Conservation (phyloP, 495 filamentous ascomycete species). For the Penicillium salamii region DNA sequence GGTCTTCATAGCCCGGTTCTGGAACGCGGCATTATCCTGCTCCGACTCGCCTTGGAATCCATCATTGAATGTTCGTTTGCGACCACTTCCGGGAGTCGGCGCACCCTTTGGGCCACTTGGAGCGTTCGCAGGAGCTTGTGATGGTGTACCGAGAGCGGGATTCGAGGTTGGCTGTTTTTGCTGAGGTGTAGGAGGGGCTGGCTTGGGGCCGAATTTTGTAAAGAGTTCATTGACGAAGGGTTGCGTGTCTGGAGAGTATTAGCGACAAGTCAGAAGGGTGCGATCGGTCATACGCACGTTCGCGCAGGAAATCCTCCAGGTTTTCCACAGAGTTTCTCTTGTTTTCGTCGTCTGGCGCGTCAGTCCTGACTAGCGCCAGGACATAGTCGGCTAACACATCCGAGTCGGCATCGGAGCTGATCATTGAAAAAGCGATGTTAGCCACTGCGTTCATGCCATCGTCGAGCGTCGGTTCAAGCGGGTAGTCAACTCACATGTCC, state of each 20-base stretch:
- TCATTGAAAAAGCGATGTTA: slow-evolving; percentile 6
- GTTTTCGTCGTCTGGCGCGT: slow-evolving; percentile 71
- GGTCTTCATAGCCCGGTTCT: slow-evolving; percentile 67
- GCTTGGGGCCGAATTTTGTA: slow-evolving; percentile 59
- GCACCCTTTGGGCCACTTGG: slow-evolving; percentile 34
- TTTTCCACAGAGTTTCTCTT: slow-evolving; percentile 71
- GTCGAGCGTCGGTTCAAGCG: not conserved
- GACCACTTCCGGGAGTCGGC: slow-evolving; percentile 21
- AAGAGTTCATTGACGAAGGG: slow-evolving; percentile 88
- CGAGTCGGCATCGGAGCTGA: slow-evolving; percentile 87
- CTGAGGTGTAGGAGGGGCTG: slow-evolving; percentile 35
- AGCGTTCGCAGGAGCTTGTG: slow-evolving; percentile 32
- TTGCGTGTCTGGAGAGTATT: slow-evolving; percentile 54
- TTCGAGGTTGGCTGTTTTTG: slow-evolving; percentile 41
- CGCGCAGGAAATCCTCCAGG: slow-evolving; percentile 83
- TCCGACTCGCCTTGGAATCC: slow-evolving; percentile 53
- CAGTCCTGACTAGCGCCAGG: slow-evolving; percentile 79
- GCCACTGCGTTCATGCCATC: not conserved
- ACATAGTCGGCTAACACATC: slow-evolving; percentile 97
- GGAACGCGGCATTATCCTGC: slow-evolving; percentile 34
- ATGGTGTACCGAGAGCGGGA: slow-evolving; percentile 42
- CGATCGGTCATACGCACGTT: slow-evolving; percentile 54
- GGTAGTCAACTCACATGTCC: slow-evolving; percentile 66
- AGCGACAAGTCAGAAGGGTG: slow-evolving; percentile 4
- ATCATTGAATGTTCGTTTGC: slow-evolving; percentile 61